These are phyloP conservation scores for Conticribra guillardii DNA, from an alignment of 108 stramenopile species.

Conservation along the genomic window DNA sequence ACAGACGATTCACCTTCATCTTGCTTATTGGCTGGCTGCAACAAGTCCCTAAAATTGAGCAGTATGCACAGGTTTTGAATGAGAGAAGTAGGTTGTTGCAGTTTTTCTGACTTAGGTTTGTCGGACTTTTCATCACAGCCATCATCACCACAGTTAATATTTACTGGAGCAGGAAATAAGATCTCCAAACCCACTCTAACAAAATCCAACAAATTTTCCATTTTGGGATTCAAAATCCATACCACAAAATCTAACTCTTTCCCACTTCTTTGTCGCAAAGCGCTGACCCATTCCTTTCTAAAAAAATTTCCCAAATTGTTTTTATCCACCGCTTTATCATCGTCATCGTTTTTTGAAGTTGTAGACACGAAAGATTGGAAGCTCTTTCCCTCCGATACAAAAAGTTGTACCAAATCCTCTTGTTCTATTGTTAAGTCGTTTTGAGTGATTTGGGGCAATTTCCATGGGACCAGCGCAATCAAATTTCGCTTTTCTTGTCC, in stretches of 20 bases:
- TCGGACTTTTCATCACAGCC: conserved; percentile 15
- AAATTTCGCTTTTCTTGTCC: conserved; percentile 17
- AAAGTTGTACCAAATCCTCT: conserved; percentile 27
- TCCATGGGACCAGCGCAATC: conserved; percentile 52
- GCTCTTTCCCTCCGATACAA: conserved; percentile 27
- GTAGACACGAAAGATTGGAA: neutral
- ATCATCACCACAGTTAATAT: neutral
- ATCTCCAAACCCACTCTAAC: conserved; percentile 24
- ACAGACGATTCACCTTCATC: conserved; percentile 1
- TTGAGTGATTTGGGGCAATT: conserved; percentile 12
- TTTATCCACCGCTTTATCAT: neutral
- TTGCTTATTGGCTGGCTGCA: neutral
- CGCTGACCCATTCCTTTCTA: conserved; percentile 11
- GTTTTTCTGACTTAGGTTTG: neutral
- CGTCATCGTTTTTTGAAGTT: neutral
- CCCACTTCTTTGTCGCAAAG: conserved; percentile 9
- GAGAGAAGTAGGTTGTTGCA: neutral
- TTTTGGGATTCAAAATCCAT: conserved; percentile 41
- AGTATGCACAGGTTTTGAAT: conserved; percentile 48
- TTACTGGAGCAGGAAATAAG: conserved; percentile 25
- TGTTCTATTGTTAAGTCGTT: conserved; percentile 1
- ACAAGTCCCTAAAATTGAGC: conserved; percentile 46
- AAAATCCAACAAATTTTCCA: conserved; percentile 33
- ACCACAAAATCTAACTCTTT: conserved; percentile 41
- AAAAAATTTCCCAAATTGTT: conserved; percentile 1